Evolutionary conservation across 805 yeast species (phyloP).

Genomic region (Wickerhamiella kazuoi): DNA sequence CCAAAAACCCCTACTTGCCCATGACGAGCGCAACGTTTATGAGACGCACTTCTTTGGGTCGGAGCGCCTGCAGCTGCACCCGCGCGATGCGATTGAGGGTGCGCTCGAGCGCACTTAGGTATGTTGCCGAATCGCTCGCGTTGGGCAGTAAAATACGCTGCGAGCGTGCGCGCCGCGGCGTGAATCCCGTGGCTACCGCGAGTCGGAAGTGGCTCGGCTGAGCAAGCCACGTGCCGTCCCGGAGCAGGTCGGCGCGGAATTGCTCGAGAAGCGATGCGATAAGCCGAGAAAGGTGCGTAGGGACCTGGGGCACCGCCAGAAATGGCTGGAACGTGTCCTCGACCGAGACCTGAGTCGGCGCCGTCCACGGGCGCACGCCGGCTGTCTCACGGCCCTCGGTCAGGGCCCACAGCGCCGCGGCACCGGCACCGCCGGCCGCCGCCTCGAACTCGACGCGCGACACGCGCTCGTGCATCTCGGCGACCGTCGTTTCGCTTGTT

Average conservation of each 20-base stretch:
- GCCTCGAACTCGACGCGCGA: not conserved
- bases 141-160: conserved; percentile 1
- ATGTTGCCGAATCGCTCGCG: not conserved
- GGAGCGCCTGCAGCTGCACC: conserved; percentile 1
- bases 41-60: conserved; percentile 1
- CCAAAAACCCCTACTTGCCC: not conserved
- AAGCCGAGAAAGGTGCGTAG: conserved; percentile 7
- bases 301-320: conserved; percentile 3
- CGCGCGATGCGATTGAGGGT: not conserved
- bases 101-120: not conserved
- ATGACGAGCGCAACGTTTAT: conserved; percentile 2
- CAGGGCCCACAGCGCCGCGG: conserved; percentile 6
- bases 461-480: conserved; percentile 2
- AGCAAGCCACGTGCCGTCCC: conserved; percentile 13
- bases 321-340: conserved; percentile 16
- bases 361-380: conserved; percentile 4
- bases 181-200: not conserved
- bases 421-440: not conserved
- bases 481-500: conserved; percentile 4
- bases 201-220: conserved; percentile 8
- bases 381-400: conserved; percentile 7
- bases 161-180: conserved; percentile 5
- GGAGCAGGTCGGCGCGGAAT: conserved; percentile 12
- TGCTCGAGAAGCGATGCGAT: conserved; percentile 12
- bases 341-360: conserved; percentile 16